phyloP scores from a whole-genome alignment of 331 rosid species.

The Telfairia occidentalis region DNA sequence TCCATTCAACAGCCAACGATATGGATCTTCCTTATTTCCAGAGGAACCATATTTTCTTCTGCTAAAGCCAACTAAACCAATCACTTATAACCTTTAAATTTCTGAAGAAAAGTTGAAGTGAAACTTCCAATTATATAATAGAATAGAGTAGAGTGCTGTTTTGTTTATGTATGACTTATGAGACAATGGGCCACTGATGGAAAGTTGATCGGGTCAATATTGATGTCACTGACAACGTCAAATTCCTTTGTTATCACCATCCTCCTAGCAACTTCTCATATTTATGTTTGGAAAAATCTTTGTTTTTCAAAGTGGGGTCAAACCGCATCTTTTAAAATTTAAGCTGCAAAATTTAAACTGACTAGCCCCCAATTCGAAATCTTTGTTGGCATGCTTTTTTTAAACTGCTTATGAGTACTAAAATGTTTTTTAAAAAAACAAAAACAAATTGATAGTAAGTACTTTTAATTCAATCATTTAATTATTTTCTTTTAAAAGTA shows the following conservation, averaged over 20 bases:
- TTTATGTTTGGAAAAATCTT: not conserved
- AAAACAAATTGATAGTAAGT: too few relatives aligned
- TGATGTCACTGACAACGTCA: not conserved
- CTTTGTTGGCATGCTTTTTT: too few relatives aligned
- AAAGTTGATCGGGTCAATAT: not conserved
- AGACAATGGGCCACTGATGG: not conserved
- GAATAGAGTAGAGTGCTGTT: not conserved
- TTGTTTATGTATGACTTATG: not conserved
- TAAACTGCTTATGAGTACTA: too few relatives aligned
- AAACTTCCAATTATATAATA: not conserved
- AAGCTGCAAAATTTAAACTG: too few relatives aligned
- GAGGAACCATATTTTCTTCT: not conserved
- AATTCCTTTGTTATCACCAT: not conserved
- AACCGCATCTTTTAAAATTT: too few relatives aligned
- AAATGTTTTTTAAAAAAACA: too few relatives aligned
- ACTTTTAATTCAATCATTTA: too few relatives aligned
- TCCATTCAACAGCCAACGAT: slow-evolving; percentile 23
- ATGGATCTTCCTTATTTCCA: slow-evolving; percentile 17
- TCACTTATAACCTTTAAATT: not conserved
- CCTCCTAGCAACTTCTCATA: not conserved
- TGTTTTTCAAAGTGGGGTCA: not conserved
- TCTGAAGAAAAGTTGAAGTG: not conserved
- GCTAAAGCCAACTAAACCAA: not conserved
- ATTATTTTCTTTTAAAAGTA: too few relatives aligned
- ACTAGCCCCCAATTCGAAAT: too few relatives aligned